Evolutionary conservation across 2,329 filamentous ascomycete species (phyloP), one percentile per base, ranked within the genome.

Genomic region (Fusarium tuaranense): DNA sequence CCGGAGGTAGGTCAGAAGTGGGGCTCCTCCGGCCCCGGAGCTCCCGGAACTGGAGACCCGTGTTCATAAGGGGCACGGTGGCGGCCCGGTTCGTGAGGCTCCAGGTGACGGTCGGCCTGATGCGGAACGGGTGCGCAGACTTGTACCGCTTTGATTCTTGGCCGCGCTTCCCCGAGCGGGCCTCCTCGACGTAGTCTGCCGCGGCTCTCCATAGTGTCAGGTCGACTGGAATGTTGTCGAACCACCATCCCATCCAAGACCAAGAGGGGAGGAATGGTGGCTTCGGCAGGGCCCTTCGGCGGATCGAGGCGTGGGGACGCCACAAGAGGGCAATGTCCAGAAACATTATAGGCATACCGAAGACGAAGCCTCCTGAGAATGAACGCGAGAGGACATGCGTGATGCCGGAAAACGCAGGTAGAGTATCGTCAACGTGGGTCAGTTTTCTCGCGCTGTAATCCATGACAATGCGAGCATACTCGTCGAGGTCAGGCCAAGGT

Each of bases 231-330:
- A 86, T 79, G 32, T 82, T 83, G 66, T 86, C 85, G 65, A 84
- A 85, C 82, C 84, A 86, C 85, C 85, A 87, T 25, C 85, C 85
- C 82, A 87, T 84, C 85, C 85, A 87, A 34, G 84, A 85, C 85
- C 85, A 87, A 5, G 83, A 85, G 0, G 85, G 85, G 7, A 86
- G 78, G 63, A 84, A 84, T 2, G 83, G 81, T 13, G 83, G 79
- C 0, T 81, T 80, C 5, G 82, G 77, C 8, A 83, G 74, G 8
- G 82, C 81, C 25, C 84, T 77, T 20, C 85, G 79, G 30, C 84
- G 80, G 32, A 86, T 83, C 4, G 83, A 84, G 18, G 85, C 84
- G 55, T 84, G 81, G 16, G 85, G 85, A 18, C 84, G 81, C 85
- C 85, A 87, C 30, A 87, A 80, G 25, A 87, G 80, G 9, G 85